Base-by-base conservation (phyloP, 805 yeast genomes). In the Ogataea pignaliae region DNA sequence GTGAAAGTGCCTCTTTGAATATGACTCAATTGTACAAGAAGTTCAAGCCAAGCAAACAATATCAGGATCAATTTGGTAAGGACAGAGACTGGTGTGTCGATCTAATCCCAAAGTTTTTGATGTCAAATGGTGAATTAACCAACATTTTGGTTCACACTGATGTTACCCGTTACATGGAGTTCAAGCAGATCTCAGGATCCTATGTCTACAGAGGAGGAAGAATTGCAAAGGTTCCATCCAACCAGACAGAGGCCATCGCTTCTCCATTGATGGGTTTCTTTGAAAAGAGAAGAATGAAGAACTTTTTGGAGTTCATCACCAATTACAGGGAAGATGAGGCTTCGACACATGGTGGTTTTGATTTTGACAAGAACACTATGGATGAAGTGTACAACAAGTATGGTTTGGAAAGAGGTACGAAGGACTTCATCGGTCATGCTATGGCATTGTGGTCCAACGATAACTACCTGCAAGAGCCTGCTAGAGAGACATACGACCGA, bases 31-130 rank as follows among this genome's bases (percentile, higher is more conserved):
- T 85, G 45, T 93, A 87, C 72, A 68, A 75, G 54, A 90, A 90
- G 69, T 90, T 89, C 75, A 88, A 89, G 63, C 96, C 97, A 29
- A 72, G 78, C 40, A 85, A 81, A 50, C 76, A 78, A 54, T 83
- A 88, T 34, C 85, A 83, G 48, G 73, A 72, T 16, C 75, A 79
- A 50, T 77, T 82, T 50, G 98, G 99, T 41, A 81, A 95, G 59
- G 96, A 88, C 60, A 79, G 98, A 52, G 98, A 93, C 65, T 93
- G 98, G 97, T 89, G 95, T 68, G 93, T 93, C 41, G 99, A 93
- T 64, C 75, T 93, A 68, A 88, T 93, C 59, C 99, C 99, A 36
- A 93, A 93, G 69, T 90, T 93, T 56, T 72, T 93, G 55, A 93
- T 93, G 99, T 90, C 97, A 43, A 88, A 89, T 61, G 99, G 99